phyloP scores from a whole-genome alignment of 192 early-diverging fungal species.

The Bifiguratus adelaidae region DNA sequence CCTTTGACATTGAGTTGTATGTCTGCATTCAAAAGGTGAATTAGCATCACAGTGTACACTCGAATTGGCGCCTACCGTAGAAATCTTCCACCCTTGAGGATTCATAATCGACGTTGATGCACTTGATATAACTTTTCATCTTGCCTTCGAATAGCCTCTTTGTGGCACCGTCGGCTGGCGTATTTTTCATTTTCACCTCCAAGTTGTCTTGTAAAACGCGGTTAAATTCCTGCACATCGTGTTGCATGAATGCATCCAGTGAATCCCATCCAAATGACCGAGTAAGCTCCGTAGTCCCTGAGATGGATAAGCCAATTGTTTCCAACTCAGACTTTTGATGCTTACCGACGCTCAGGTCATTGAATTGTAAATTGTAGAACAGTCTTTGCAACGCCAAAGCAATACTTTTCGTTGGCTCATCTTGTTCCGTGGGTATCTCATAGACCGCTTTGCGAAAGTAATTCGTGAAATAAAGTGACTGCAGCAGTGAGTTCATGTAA shows the following conservation, averaged over 20 bases:
- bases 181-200: conserved; percentile 95
- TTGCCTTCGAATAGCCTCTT: conserved; percentile 88
- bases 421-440: conserved; percentile 84
- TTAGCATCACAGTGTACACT: background rate
- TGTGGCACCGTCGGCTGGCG: conserved; percentile 86
- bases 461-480: conserved; percentile 90
- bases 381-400: conserved; percentile 88
- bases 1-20: conserved; percentile 97
- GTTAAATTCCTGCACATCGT: conserved; percentile 99
- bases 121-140: conserved; percentile 96
- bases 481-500: conserved; percentile 98
- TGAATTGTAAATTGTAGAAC: conserved; percentile 83
- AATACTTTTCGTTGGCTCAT: conserved; percentile 81
- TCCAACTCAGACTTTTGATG: background rate
- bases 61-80: conserved; percentile 49
- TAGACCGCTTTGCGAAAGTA: conserved; percentile 89
- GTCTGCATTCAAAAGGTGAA: conserved; percentile 37
- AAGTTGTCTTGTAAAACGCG: conserved; percentile 94
- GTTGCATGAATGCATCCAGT: conserved; percentile 90
- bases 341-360: conserved; percentile 43
- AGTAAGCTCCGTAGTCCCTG: conserved; percentile 85
- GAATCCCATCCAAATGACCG: conserved; percentile 99
- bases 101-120: conserved; percentile 90
- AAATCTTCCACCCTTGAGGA: conserved; percentile 90
- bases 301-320: background rate